Evolutionary conservation across 2,329 filamentous ascomycete species (phyloP), one percentile per base, ranked within the genome.

Genomic region (Samsoniella hepiali): DNA sequence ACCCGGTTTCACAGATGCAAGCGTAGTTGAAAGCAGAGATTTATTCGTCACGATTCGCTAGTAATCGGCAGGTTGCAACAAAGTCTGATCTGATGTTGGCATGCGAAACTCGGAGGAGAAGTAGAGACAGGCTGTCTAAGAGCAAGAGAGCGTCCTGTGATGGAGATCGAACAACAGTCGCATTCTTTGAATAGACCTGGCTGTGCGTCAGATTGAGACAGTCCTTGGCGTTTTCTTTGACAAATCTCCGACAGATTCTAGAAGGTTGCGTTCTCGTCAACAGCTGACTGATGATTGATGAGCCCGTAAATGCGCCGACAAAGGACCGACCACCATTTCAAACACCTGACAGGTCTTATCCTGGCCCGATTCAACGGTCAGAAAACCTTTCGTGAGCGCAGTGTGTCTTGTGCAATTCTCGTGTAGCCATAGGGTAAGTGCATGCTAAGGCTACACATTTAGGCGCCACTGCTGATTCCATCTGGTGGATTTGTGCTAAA

Each of bases 401-500:
- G 15, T 54, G 51, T 7, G n/a, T 38, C 50, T 44, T 56, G 29
- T 32, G 6, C 11, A n/a, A 50, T 42, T 38, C 9, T 22, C 5
- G 15, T 31, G 45, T 31, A 31, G 27, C 47, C 9, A 17, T 27
- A 51, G 27, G 57, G 36, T 42, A 42, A 17, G 44, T 50, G 22
- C 44, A 10, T 50, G 45, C 8, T 13, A 22, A 38, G 31, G 34
- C 49, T 47, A 45, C 34, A 50, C n/a, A 27, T 58, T 58, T 50
- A 32, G 9, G 57, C 36, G 54, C 54, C 54, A 9, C 13, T 9
- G 27, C 22, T 58, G 31, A 38, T n/a, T 54, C 29, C 51, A 55
- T 55, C n/a, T 38, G 22, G 22, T 47, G 45, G 27, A 31, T 15
- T 51, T 44, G 47, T 59, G 36, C 57, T 59, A 59, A 59, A 51